A percentile compares a stretch with the other conserved stretches of the same genome.
phyloP scores from a whole-genome alignment of 495 filamentous ascomycete genomes.

The Aspergillus kassunensis region DNA sequence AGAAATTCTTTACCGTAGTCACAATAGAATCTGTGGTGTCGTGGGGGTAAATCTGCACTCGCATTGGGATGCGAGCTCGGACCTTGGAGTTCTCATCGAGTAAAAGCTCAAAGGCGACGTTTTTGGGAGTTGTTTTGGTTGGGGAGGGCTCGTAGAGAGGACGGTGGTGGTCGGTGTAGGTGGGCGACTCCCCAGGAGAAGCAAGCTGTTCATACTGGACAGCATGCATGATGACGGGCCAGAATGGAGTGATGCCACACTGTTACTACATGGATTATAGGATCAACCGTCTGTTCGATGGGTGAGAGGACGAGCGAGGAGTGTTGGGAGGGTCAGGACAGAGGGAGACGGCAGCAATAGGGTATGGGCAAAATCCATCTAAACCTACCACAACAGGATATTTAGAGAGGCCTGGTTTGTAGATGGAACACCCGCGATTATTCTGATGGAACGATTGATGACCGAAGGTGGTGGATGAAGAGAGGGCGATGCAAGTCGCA shows the following conservation, averaged over 20 bases:
- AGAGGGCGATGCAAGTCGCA: slow-evolving; percentile 37
- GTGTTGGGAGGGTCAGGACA: slow-evolving; percentile 24
- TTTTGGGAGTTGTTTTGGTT: slow-evolving; percentile 60
- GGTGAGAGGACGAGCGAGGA: slow-evolving; percentile 22
- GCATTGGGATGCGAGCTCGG: slow-evolving; percentile 78
- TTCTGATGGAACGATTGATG: slow-evolving; percentile 27
- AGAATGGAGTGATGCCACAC: slow-evolving; percentile 24
- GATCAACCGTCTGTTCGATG: slow-evolving; percentile 39
- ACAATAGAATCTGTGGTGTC: slow-evolving; percentile 96
- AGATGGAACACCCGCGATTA: slow-evolving; percentile 39
- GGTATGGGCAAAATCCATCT: slow-evolving; percentile 33
- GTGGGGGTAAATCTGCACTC: slow-evolving; percentile 86
- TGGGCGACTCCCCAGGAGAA: slow-evolving; percentile 36
- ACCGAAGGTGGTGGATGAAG: slow-evolving; percentile 36
- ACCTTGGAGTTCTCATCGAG: slow-evolving; percentile 68
- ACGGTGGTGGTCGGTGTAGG: slow-evolving; percentile 29
- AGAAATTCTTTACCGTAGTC: slow-evolving; percentile 96
- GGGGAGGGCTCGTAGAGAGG: slow-evolving; percentile 39
- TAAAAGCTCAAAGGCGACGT: slow-evolving; percentile 80
- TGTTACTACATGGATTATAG: slow-evolving; percentile 37
- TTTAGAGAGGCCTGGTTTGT: slow-evolving; percentile 24
- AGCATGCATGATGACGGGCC: slow-evolving; percentile 36
- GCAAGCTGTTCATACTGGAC: slow-evolving; percentile 39
- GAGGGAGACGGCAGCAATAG: slow-evolving; percentile 26
- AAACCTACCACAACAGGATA: slow-evolving; percentile 42